Percentiles rank a stretch among this genome's conserved stretches.
Conservation (phyloP, 2,329 filamentous ascomycete genomes). For the Pseudogymnoascus sp. region DNA sequence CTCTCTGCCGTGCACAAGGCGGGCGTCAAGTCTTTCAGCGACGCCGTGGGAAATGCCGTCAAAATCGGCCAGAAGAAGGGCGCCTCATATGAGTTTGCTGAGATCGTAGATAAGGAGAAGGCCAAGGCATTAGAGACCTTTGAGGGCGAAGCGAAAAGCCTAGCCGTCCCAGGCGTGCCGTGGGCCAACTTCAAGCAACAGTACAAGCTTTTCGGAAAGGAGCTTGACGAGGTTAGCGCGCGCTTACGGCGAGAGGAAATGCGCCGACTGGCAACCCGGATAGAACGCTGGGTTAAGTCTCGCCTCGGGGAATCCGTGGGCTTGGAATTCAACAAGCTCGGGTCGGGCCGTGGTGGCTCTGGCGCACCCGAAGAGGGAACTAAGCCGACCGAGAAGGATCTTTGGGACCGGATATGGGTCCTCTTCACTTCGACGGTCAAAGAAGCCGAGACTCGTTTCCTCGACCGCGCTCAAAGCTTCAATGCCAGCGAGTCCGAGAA, state of each 20-base stretch:
- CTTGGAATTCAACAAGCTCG: conserved; percentile 91
- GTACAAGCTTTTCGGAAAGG: conserved; percentile 72
- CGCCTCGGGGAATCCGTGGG: conserved; percentile 81
- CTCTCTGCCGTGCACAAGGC: conserved; percentile 81
- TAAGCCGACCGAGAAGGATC: conserved; percentile 70
- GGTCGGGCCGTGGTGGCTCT: conserved; percentile 73
- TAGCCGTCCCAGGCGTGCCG: conserved; percentile 66
- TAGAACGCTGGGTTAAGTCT: conserved; percentile 89
- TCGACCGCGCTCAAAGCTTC: conserved; percentile 83
- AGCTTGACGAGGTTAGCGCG: conserved; percentile 79
- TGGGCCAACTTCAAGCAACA: conserved; percentile 88
- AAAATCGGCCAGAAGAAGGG: conserved; percentile 91
- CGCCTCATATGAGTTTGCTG: conserved; percentile 84
- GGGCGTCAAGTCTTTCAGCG: conserved; percentile 74
- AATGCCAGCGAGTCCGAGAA: conserved; percentile 88
- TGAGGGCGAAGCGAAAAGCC: conserved; percentile 62
- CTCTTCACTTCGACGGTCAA: conserved; percentile 75
- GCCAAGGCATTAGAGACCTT: conserved; percentile 66
- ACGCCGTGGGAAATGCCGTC: conserved; percentile 77
- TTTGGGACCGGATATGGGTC: conserved; percentile 94
- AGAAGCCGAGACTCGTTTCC: conserved; percentile 78
- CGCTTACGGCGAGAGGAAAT: conserved; percentile 90
- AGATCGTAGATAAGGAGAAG: conserved; percentile 82
- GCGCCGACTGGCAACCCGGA: conserved; percentile 78
- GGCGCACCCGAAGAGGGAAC: conserved; percentile 73